These are phyloP conservation scores for Triangularia verruculosa DNA, from an alignment of 2,329 filamentous ascomycete genomes.

Conservation along the genomic window DNA sequence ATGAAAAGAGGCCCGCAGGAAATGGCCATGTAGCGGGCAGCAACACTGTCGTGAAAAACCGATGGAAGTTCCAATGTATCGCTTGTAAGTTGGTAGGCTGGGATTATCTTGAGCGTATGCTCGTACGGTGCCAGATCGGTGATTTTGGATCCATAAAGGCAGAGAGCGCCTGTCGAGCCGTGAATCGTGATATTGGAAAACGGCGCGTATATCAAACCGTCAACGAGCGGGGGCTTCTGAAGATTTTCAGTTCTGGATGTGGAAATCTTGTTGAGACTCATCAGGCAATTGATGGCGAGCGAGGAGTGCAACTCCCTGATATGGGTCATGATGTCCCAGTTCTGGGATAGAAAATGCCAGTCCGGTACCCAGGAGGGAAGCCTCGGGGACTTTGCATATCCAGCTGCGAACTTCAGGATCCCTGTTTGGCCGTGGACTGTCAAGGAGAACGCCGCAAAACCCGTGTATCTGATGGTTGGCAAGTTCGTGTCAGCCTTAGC, in stretches of 20 bases:
- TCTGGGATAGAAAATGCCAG: conserved; percentile 12
- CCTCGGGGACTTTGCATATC: conserved; percentile 14
- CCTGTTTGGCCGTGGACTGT: conserved; percentile 1
- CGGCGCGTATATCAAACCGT: not conserved
- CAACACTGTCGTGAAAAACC: not conserved
- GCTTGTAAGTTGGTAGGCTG: not conserved
- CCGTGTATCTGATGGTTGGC: conserved; percentile 13
- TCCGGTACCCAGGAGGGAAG: conserved; percentile 21
- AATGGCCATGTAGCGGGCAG: not conserved
- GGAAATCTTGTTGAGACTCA: not conserved
- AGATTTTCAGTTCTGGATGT: not conserved
- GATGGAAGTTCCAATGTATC: not conserved
- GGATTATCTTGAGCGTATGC: not conserved
- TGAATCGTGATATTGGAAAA: conserved; percentile 6
- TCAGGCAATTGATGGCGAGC: not conserved
- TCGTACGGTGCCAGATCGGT: conserved; percentile 1
- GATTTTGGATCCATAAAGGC: conserved; percentile 11
- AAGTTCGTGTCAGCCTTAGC: not conserved
- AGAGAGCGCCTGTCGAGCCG: conserved; percentile 13
- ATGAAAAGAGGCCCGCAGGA: conserved; percentile 6
- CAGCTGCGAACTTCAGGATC: conserved; percentile 16
- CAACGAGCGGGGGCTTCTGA: not conserved
- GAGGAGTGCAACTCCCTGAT: conserved; percentile 8
- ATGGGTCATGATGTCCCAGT: conserved; percentile 17
- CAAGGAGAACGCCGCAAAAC: conserved; percentile 14